Evolutionary conservation across 2,329 filamentous ascomycete species (phyloP), one percentile per base, ranked within the genome.

Genomic region (Neophaeococcomyces mojaviensis): DNA sequence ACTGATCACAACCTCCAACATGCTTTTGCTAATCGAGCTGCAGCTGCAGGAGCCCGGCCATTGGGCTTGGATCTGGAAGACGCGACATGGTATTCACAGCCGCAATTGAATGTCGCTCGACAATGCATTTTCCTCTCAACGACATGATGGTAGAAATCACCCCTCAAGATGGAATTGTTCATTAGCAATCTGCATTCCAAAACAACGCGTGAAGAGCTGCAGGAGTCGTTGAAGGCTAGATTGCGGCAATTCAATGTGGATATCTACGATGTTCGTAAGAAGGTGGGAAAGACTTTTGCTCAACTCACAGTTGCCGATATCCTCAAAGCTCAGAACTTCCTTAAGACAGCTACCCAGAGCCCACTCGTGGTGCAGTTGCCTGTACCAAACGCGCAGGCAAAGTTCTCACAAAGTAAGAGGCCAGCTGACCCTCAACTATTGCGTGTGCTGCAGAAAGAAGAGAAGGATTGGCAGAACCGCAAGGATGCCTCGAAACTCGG

Each of bases 101-200:
- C n/a, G n/a, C n/a, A n/a, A n/a, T n/a, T n/a, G n/a, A n/a, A n/a
- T n/a, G n/a, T n/a, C n/a, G n/a, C n/a, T n/a, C n/a, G n/a, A n/a
- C n/a, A n/a, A n/a, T n/a, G n/a, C n/a, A n/a, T n/a, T n/a, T n/a
- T n/a, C n/a, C n/a, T n/a, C n/a, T n/a, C n/a, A n/a, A n/a, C n/a
- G n/a, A n/a, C n/a, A n/a, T n/a, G n/a, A n/a, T n/a, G n/a, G n/a
- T n/a, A n/a, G n/a, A n/a, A n/a, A n/a, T n/a, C n/a, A n/a, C n/a
- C n/a, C n/a, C n/a, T n/a, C n/a, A n/a, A n/a, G n/a, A 73, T 76
- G 72, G 71, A 76, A 46, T 62, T 76, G 28, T 67, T 71, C 53
- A 57, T 74, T 8, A 57, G 58, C 10, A 66, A 67, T 39, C 54
- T 77, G 0, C 70, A 71, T 1, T 28, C 53, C 2, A 58, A 68